A percentile compares a stretch with the other conserved stretches of the same genome.
These are phyloP conservation scores for Coemansia pectinata DNA, from an alignment of 192 early-diverging fungal species.

Conservation along the genomic window DNA sequence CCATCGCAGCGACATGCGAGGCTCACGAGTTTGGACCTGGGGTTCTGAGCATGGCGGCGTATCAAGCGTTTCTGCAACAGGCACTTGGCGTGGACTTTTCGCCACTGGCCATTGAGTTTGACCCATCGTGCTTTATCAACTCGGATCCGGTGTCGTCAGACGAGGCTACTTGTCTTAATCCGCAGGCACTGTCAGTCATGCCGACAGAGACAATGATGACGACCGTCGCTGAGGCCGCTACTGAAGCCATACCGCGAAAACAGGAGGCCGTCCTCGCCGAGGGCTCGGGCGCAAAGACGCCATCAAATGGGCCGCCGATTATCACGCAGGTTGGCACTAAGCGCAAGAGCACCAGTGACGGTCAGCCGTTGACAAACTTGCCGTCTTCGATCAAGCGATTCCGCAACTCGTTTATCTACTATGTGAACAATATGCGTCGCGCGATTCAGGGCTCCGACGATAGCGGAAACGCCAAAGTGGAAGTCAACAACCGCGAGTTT, in stretches of 20 bases:
- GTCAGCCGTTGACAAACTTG: conserved; percentile 42
- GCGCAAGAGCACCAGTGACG: conserved; percentile 48
- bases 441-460: conserved; percentile 17
- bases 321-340: conserved; percentile 42
- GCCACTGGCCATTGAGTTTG: conserved; percentile 37
- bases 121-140: conserved; percentile 33
- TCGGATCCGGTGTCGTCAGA: conserved; percentile 19
- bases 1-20: conserved; percentile 4
- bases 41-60: conserved; percentile 10
- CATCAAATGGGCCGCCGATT: conserved; percentile 29
- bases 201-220: background rate
- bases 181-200: conserved; percentile 6
- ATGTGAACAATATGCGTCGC: conserved; percentile 39
- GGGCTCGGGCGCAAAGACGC: background rate
- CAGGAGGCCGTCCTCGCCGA: background rate
- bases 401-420: conserved; percentile 57
- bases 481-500: conserved; percentile 48
- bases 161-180: conserved; percentile 13
- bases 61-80: conserved; percentile 21
- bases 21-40: conserved; percentile 4
- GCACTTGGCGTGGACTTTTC: conserved; percentile 33
- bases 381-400: conserved; percentile 49
- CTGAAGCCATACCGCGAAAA: background rate
- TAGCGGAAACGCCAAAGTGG: conserved; percentile 26
- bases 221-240: background rate